Percentiles rank a stretch among this genome's conserved stretches.
Evolutionary conservation across 257 asterid genomes (phyloP).

Genomic region (Asclepias syriaca): DNA sequence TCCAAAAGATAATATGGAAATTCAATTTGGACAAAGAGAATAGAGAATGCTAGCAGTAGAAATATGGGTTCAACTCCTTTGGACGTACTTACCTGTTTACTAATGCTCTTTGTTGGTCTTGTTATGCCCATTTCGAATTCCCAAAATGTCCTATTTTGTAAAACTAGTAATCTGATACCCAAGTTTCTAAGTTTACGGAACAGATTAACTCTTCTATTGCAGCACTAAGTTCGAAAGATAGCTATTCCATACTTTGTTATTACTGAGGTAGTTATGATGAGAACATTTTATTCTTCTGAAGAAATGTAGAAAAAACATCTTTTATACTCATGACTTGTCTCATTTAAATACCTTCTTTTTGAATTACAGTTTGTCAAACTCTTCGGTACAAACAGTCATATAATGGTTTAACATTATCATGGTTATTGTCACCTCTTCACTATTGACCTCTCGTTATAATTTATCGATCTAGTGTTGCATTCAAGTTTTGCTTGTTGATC

Average conservation of each 20-base stretch:
- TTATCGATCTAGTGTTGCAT: neutral
- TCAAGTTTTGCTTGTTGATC: conserved; percentile 1
- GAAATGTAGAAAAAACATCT: neutral
- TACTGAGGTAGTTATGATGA: neutral
- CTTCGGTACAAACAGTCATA: neutral
- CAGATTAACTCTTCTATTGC: neutral
- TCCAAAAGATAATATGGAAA: neutral
- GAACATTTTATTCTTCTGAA: neutral
- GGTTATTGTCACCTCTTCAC: neutral
- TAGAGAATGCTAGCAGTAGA: neutral
- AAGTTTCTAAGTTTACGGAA: neutral
- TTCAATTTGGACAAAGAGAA: neutral
- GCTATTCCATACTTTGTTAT: neutral
- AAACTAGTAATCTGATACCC: neutral
- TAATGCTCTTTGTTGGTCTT: no score
- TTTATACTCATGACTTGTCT: neutral
- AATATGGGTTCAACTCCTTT: neutral
- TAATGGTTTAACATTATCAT: neutral
- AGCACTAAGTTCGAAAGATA: neutral
- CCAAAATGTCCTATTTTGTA: neutral
- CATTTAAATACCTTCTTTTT: neutral
- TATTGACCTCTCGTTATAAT: neutral
- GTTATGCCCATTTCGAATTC: no score
- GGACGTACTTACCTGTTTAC: no score
- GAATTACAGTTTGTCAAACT: neutral